Percentiles rank a stretch among this genome's conserved stretches.
phyloP scores from a whole-genome alignment of 2,329 filamentous ascomycete species.

The Penicillium verrucosum region DNA sequence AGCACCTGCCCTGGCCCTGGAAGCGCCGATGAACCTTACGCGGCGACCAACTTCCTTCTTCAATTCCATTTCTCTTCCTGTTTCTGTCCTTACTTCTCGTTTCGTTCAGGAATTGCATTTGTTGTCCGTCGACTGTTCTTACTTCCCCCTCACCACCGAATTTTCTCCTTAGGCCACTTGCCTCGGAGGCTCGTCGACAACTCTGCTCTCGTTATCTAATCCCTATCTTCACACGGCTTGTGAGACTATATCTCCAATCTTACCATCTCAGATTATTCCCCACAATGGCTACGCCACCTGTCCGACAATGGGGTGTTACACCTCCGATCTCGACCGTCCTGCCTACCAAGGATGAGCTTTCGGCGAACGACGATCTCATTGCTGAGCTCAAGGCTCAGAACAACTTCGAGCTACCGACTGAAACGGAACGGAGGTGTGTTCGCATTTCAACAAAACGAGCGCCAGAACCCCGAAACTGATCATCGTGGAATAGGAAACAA shows the following conservation, averaged over 20 bases:
- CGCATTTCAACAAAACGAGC: not conserved
- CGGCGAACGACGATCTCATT: constrained; percentile 73
- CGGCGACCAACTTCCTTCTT: constrained; percentile 3
- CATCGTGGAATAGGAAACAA: constrained; percentile 52
- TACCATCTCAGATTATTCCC: not conserved
- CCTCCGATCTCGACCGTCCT: constrained; percentile 74
- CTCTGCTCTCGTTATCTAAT: constrained; percentile 13
- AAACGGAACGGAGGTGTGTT: constrained; percentile 73
- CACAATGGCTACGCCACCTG: constrained; percentile 37
- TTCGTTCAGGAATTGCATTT: not conserved
- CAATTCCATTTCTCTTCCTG: constrained; percentile 5
- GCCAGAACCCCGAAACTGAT: constrained; percentile 4
- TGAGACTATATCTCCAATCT: not conserved
- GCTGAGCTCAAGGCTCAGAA: constrained; percentile 83
- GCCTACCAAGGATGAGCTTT: constrained; percentile 73
- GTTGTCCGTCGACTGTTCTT: not conserved
- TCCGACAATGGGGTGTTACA: constrained; percentile 68
- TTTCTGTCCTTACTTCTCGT: not conserved
- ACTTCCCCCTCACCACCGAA: not conserved
- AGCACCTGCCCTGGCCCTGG: constrained; percentile 11
- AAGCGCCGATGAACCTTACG: constrained; percentile 14
- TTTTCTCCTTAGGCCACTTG: not conserved
- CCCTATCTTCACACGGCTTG: constrained; percentile 13
- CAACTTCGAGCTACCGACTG: constrained; percentile 81
- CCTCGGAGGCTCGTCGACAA: not conserved